These are phyloP conservation scores for Celoporthe dispersa DNA, from an alignment of 2,329 filamentous ascomycete species.

Conservation along the genomic window DNA sequence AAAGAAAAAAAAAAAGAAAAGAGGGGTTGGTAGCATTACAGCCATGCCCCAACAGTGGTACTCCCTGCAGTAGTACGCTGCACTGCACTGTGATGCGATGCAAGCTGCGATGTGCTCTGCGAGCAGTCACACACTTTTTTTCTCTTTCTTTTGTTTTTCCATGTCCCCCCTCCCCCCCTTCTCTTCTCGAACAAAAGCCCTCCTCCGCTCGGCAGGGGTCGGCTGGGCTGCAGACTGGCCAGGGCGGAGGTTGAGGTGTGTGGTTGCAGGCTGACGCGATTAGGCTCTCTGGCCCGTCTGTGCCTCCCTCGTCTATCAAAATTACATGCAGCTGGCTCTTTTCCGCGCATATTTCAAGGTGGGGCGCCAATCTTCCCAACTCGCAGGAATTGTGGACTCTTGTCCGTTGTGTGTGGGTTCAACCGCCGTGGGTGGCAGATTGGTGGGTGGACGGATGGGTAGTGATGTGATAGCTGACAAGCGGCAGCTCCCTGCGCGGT, in stretches of 20 bases:
- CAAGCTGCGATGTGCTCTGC: not conserved
- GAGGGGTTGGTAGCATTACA: conserved; percentile 1
- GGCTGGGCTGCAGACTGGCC: not conserved
- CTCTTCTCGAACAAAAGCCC: not conserved
- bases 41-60: not conserved
- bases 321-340: conserved; percentile 2
- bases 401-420: not conserved
- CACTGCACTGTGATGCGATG: not conserved
- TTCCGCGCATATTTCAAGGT: not conserved
- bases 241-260: not conserved
- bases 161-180: not conserved
- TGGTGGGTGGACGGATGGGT: not conserved
- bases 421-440: not conserved
- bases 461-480: not conserved
- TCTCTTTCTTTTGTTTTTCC: not conserved
- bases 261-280: conserved; percentile 1
- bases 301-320: conserved; percentile 2
- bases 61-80: not conserved
- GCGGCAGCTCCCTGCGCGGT: not conserved
- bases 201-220: not conserved
- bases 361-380: not conserved
- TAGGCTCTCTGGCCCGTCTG: not conserved
- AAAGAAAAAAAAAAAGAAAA: not conserved
- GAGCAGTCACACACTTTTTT: not conserved
- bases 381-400: not conserved